Evolutionary conservation across 108 stramenopile genomes (phyloP).

Genomic region (Aurantiochytrium sp.): DNA sequence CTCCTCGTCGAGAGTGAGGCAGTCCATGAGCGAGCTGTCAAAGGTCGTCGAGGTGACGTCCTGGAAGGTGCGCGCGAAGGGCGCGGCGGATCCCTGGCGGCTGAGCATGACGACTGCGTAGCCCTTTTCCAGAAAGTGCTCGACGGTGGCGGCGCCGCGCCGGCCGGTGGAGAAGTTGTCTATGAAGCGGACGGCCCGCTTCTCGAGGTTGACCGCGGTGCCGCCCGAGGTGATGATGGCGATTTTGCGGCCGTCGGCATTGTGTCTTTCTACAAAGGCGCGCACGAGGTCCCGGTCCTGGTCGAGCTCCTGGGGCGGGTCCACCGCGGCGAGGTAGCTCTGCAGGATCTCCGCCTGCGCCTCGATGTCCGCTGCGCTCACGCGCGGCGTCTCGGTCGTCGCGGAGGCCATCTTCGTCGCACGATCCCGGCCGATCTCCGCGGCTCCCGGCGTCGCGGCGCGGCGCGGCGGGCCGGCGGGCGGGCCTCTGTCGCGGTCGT

Average conservation of each 20-base stretch:
- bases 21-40: not conserved
- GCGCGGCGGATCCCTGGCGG: constrained; percentile 36
- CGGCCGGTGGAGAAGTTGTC: constrained; percentile 62
- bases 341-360: not conserved
- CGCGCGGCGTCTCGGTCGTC: too few relatives aligned
- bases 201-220: constrained; percentile 57
- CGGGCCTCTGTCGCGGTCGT: too few relatives aligned
- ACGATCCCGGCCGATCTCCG: too few relatives aligned
- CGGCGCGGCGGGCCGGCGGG: too few relatives aligned
- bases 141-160: constrained; percentile 52
- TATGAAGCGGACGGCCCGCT: constrained; percentile 55
- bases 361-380: not conserved
- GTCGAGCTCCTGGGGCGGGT: not conserved
- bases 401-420: too few relatives aligned
- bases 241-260: not conserved
- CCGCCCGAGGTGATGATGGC: constrained; percentile 57
- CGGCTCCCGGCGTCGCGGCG: too few relatives aligned
- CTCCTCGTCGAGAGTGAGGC: not conserved
- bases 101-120: constrained; percentile 51
- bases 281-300: not conserved
- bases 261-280: not conserved
- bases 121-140: constrained; percentile 45
- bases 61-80: constrained; percentile 40
- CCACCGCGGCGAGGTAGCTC: not conserved
- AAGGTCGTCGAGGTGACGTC: constrained; percentile 32